Percentiles rank a stretch among this genome's conserved stretches.
phyloP scores from a whole-genome alignment of 163 green algal species.

The Coccomyxa subellipsoidea region DNA sequence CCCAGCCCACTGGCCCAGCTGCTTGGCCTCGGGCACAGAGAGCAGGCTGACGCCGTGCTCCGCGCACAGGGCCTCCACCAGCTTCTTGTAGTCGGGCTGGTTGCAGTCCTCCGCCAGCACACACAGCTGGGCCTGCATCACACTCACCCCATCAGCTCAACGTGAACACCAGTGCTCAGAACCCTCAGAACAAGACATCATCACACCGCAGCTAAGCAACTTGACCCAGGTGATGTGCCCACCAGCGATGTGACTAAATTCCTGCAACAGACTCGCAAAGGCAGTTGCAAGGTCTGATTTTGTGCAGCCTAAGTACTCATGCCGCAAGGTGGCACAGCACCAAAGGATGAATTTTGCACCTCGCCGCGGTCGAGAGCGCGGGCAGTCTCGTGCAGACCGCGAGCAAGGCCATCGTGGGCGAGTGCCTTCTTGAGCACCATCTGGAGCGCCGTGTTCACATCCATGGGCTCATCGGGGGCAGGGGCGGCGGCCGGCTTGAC shows the following conservation, averaged over 20 bases:
- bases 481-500: conserved; percentile 48
- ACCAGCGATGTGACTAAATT: too few relatives aligned
- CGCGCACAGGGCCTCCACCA: conserved; percentile 96
- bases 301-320: too few relatives aligned
- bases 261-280: too few relatives aligned
- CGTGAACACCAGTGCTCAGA: not conserved
- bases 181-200: not conserved
- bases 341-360: too few relatives aligned
- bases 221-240: too few relatives aligned
- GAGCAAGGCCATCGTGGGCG: conserved; percentile 84
- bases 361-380: conserved; percentile 74
- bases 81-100: conserved; percentile 99
- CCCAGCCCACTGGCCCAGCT: conserved; percentile 90
- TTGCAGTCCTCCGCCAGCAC: conserved; percentile 99
- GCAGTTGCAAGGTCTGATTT: too few relatives aligned
- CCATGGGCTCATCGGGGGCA: conserved; percentile 88
- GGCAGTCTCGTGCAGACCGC: conserved; percentile 90
- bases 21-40: conserved; percentile 88
- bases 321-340: too few relatives aligned
- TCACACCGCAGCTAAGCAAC: too few relatives aligned
- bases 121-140: conserved; percentile 87
- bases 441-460: conserved; percentile 85
- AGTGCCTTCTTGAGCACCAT: conserved; percentile 98
- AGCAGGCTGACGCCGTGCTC: conserved; percentile 97
- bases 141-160: not conserved